Conservation (phyloP, 2,329 filamentous ascomycete genomes). For the Incumbomyces lentus region DNA sequence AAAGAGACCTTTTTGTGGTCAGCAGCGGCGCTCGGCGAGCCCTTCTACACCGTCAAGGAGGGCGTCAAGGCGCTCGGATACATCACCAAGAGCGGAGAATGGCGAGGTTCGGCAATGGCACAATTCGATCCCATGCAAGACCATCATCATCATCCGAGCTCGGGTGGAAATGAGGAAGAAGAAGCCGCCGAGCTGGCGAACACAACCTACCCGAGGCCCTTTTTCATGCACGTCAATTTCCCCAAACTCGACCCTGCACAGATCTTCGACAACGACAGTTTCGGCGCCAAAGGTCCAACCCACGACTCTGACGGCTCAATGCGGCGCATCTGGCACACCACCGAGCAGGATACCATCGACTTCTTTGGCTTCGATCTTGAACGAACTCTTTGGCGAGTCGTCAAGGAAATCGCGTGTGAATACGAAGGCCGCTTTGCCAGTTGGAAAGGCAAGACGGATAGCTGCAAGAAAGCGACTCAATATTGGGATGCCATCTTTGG, state of each 20-base stretch:
- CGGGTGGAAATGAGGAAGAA: conserved; percentile 23
- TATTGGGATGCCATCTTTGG: conserved; percentile 29
- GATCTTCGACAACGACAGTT: conserved; percentile 24
- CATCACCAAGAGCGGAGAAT: conserved; percentile 19
- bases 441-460: conserved; percentile 25
- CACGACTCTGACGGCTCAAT: conserved; percentile 25
- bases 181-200: conserved; percentile 9
- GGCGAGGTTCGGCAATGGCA: conserved; percentile 30
- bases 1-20: conserved; percentile 42
- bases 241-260: conserved; percentile 32
- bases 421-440: conserved; percentile 26
- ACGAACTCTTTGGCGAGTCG: conserved; percentile 29
- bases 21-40: conserved; percentile 29
- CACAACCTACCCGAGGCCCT: conserved; percentile 23
- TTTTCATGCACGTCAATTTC: conserved; percentile 32
- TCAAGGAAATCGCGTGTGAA: conserved; percentile 30
- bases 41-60: conserved; percentile 34
- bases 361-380: conserved; percentile 29
- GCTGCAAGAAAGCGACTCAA: conserved; percentile 25
- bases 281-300: conserved; percentile 23
- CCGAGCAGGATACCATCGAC: conserved; percentile 22
- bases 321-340: conserved; percentile 25
- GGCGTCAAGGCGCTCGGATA: conserved; percentile 27
- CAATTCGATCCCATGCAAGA: conserved; percentile 30
- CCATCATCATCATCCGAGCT: conserved; percentile 21